Conservation (phyloP, 176 grass and related monocot species). For the Cocos nucifera region DNA sequence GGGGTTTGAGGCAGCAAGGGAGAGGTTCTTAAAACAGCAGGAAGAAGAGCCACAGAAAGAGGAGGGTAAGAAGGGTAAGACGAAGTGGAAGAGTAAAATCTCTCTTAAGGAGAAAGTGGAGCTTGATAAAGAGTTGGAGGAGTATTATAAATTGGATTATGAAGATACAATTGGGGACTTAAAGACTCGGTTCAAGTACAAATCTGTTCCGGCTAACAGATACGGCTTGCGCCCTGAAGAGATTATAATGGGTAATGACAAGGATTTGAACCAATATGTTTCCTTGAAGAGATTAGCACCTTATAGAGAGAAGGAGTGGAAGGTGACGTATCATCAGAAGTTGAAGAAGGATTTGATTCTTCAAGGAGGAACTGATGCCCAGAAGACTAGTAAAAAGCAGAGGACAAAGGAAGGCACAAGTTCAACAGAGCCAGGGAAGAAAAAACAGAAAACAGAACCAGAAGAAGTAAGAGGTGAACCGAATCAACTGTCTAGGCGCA, state of each 20-base stretch:
- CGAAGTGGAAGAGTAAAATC: no score
- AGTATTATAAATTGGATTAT: no score
- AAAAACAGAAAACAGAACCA: slow-evolving; percentile 16
- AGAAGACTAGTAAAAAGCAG: no score
- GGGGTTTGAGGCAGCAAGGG: no score
- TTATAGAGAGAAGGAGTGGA: slow-evolving; percentile 74
- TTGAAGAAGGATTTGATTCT: slow-evolving; percentile 59
- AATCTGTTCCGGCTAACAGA: slow-evolving; percentile 48
- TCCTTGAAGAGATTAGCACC: slow-evolving; percentile 84
- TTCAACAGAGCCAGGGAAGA: slow-evolving; percentile 20
- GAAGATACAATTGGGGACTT: no score
- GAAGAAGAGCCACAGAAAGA: no score
- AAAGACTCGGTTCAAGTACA: no score
- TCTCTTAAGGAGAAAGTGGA: no score
- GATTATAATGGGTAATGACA: slow-evolving; percentile 54
- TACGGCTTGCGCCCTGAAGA: slow-evolving; percentile 51
- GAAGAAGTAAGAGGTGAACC: slow-evolving; percentile 30
- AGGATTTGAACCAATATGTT: slow-evolving; percentile 88
- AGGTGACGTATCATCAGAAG: slow-evolving; percentile 66
- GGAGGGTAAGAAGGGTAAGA: no score
- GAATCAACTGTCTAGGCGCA: slow-evolving; percentile 45
- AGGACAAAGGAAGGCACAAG: slow-evolving; percentile 20
- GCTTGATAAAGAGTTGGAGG: no score
- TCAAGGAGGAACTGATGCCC: slow-evolving; percentile 29
- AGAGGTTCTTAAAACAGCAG: no score